Percentiles rank a stretch among this genome's conserved stretches.
Conservation (phyloP, 1,284 basidiomycete species). For the Ceratobasidium sp. region DNA sequence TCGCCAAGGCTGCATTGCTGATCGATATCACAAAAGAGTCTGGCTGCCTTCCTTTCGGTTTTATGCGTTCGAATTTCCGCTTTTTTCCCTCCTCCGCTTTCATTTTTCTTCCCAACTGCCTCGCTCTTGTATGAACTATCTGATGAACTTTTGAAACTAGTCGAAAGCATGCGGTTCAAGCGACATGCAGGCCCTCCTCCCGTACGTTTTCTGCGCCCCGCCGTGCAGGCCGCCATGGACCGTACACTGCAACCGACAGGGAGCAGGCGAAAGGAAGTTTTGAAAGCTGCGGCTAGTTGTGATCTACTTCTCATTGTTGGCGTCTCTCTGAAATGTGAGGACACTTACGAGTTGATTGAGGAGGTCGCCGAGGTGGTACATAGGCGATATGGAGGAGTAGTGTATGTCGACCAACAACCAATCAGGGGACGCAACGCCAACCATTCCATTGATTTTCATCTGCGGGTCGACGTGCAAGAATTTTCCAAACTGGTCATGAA, state of each 20-base stretch:
- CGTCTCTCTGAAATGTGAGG: neutral
- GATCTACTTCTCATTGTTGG: neutral
- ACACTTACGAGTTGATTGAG: constrained; percentile 1
- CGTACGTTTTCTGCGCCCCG: neutral
- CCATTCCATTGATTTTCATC: constrained; percentile 12
- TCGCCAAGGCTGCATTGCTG: neutral
- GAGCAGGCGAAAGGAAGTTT: neutral
- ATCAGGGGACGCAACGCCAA: constrained; percentile 15
- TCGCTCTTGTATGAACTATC: neutral
- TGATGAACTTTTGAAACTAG: neutral
- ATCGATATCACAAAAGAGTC: neutral
- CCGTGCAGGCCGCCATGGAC: neutral
- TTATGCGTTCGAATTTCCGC: neutral
- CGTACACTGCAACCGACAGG: neutral
- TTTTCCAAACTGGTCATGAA: neutral
- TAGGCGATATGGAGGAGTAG: neutral
- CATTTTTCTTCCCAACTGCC: neutral
- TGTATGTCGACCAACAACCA: constrained; percentile 12
- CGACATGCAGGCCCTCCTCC: neutral
- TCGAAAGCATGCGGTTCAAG: neutral
- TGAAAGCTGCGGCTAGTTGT: neutral
- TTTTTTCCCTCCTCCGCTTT: neutral
- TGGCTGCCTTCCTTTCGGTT: too few relatives aligned
- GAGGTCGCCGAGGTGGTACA: neutral
- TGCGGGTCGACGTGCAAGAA: neutral